Percentiles rank a stretch among this genome's conserved stretches.
These are phyloP conservation scores for Lanmaoa rubissima DNA, from an alignment of 768 basidiomycete genomes.

Conservation along the genomic window DNA sequence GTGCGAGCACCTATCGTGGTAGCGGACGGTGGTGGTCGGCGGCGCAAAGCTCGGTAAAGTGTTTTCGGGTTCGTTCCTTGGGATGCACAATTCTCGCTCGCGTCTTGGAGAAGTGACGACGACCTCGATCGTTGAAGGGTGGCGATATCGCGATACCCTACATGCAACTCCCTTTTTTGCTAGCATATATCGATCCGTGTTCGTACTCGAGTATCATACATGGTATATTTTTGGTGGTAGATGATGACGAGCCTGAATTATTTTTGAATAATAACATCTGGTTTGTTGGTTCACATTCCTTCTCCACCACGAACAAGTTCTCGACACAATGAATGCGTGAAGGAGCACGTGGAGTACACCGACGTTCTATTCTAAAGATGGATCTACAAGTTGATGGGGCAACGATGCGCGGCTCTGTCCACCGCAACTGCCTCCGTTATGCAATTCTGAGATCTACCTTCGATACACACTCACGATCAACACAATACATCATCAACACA, in stretches of 20 bases:
- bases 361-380: background rate
- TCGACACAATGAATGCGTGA: background rate
- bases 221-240: background rate
- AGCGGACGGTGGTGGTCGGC: conserved; percentile 6
- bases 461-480: background rate
- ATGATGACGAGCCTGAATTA: background rate
- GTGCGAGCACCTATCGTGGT: background rate
- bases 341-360: background rate
- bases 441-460: background rate
- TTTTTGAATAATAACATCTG: background rate
- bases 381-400: background rate
- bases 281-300: background rate
- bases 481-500: background rate
- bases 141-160: background rate
- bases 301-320: background rate
- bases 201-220: background rate
- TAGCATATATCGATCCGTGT: conserved; percentile 6
- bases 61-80: background rate
- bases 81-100: background rate
- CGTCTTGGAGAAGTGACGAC: background rate
- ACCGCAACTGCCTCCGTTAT: background rate
- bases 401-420: background rate
- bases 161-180: background rate
- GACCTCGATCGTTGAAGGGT: background rate
- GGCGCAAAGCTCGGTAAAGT: conserved; percentile 9